phyloP scores from a whole-genome alignment of 805 yeast species.

The Kazachstania bromeliacearum region DNA sequence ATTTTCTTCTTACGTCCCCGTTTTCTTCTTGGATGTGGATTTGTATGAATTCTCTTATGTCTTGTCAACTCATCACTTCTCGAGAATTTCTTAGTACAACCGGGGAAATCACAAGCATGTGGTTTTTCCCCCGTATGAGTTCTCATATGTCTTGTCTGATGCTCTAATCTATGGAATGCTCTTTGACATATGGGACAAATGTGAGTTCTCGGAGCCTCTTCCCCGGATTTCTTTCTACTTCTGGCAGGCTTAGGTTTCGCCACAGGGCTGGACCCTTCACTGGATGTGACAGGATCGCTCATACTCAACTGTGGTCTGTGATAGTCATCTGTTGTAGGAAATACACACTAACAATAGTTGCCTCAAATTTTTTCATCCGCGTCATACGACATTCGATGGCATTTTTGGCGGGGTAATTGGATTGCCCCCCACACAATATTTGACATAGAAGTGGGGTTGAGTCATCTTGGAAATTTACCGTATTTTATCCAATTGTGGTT shows the following conservation, averaged over 20 bases:
- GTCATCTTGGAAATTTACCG: too few species aligned
- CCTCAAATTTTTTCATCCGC: too few species aligned
- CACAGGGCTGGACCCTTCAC: too few species aligned
- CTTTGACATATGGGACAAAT: conserved; percentile 66
- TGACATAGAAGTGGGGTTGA: too few species aligned
- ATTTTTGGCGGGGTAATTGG: too few species aligned
- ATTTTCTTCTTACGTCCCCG: conserved; percentile 36
- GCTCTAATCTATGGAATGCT: conserved; percentile 68
- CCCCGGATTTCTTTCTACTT: conserved; percentile 7
- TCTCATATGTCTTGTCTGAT: conserved; percentile 69
- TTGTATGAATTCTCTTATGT: conserved; percentile 63
- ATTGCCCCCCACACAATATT: too few species aligned
- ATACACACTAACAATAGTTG: too few species aligned
- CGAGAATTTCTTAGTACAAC: conserved; percentile 58
- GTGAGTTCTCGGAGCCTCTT: conserved; percentile 44
- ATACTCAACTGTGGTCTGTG: too few species aligned
- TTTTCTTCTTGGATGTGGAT: conserved; percentile 59
- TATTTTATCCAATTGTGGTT: too few species aligned
- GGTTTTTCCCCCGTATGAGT: conserved; percentile 81
- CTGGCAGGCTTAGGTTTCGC: neutral
- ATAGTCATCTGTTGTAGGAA: too few species aligned
- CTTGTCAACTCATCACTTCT: conserved; percentile 68
- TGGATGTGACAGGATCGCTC: too few species aligned
- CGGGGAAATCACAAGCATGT: conserved; percentile 63
- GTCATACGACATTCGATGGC: too few species aligned